Base-by-base conservation (phyloP, 306 rosid genomes). In the Heteromeles arbutifolia region DNA sequence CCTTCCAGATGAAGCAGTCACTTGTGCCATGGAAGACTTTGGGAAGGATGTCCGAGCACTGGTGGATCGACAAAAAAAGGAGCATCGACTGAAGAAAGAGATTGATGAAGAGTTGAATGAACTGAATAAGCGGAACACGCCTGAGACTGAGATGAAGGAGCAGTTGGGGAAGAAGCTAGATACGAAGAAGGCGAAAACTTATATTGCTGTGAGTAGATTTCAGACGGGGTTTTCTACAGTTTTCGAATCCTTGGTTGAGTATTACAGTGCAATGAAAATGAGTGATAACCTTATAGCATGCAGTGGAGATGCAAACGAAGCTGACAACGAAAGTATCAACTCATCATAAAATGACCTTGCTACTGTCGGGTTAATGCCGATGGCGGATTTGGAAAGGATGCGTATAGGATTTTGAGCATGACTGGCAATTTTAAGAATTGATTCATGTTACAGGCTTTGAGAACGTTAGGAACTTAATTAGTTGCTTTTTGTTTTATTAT, bases 251-350 rank as follows among this genome's bases (percentile, higher is more conserved):
- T 18, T 50, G 54, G 54, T 15, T 50, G 21, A 50, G 54, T 50
- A 5, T 50, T 50, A 17, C 3, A 50, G 6, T 50, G 54, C 0
- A 50, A 5, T 17, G 21, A 50, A 17, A 50, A 50, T 50, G 54
- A 5, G 17, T 15, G 8, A 50, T 5, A 50, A 50, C 8, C 54
- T 50, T 11, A 85, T 83, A 31, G 72, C 81, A 61, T 82, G 58
- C 73, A 70, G 87, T 69, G 93, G 84, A 74, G 81, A 86, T 77
- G 70, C 75, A 57, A 43, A 21, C 67, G 19, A 9, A 25, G 25
- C 70, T 6, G 65, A 73, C 66, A 89, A 76, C 63, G 81, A 75
- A 74, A 83, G 45, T 52, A 82, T 65, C 76, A 77, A 79, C 56
- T 22, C 74, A 17, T 70, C 84, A 52, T 80, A 71, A 59, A 79